These are phyloP conservation scores for Inonotus hispidus DNA, from an alignment of 1,284 basidiomycete species.

Conservation along the genomic window DNA sequence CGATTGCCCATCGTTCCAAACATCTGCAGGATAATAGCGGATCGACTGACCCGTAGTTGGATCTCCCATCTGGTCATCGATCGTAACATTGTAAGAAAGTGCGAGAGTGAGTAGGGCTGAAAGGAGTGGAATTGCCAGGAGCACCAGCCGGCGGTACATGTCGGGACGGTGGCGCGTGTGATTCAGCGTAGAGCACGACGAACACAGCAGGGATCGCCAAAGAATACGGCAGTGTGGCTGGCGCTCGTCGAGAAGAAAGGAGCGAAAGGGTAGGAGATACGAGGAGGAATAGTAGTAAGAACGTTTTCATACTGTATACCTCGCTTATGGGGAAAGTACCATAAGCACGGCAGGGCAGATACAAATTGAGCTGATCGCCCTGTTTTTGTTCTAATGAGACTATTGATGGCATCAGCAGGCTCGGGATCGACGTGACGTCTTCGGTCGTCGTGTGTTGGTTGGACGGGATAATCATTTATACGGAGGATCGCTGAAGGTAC, in stretches of 20 bases:
- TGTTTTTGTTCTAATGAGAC: neutral
- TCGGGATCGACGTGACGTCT: neutral
- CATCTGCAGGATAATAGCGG: neutral
- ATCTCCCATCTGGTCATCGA: constrained; percentile 14
- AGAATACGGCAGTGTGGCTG: neutral
- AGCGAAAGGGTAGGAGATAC: neutral
- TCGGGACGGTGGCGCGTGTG: neutral
- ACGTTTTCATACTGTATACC: too few species aligned
- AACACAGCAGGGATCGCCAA: neutral
- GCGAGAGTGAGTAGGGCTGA: neutral
- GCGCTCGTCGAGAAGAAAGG: neutral
- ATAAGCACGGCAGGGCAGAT: neutral
- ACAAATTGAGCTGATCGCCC: neutral
- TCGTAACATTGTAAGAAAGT: constrained; percentile 11
- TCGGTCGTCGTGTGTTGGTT: neutral
- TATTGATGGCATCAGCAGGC: neutral
- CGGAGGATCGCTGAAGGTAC: too few species aligned
- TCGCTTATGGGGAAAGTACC: neutral
- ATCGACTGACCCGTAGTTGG: constrained; percentile 5
- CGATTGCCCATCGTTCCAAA: constrained; percentile 9
- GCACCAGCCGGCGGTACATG: neutral
- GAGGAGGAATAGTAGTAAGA: neutral
- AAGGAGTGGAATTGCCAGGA: neutral
- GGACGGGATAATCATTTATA: too few species aligned
- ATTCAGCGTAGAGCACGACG: neutral